Conservation (phyloP, 2,329 filamentous ascomycete species). For the Calonectria montana region DNA sequence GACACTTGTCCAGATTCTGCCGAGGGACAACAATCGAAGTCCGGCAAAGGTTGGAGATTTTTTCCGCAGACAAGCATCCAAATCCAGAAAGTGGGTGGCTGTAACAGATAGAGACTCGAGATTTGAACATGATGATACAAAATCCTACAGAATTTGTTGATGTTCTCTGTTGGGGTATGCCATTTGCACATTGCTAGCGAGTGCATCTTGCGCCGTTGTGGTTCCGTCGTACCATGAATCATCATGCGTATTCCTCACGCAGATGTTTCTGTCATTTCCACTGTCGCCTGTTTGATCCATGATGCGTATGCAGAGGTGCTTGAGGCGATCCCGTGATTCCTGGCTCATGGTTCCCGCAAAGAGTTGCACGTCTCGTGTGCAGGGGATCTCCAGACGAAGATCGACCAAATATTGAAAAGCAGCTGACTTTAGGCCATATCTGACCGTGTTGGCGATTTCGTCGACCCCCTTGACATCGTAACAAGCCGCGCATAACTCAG, state of each 20-base stretch:
- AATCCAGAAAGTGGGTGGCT: neutral
- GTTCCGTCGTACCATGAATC: neutral
- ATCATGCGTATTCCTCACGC: too few species aligned
- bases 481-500: neutral
- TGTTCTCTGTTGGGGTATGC: neutral
- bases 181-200: neutral
- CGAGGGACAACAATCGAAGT: neutral
- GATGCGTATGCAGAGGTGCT: neutral
- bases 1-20: neutral
- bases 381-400: neutral
- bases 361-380: neutral
- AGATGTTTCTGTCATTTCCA: neutral
- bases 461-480: neutral
- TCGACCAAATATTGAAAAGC: neutral
- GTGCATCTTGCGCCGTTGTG: neutral
- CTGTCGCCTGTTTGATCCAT: neutral
- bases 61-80: neutral
- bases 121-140: neutral
- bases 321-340: neutral
- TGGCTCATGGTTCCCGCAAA: neutral
- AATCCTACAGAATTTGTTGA: neutral
- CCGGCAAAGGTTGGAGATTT: neutral
- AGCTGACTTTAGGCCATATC: neutral
- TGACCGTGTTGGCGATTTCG: neutral
- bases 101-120: neutral